Base-by-base conservation (phyloP, 768 basidiomycete genomes). In the Naematelia aurantialba region DNA sequence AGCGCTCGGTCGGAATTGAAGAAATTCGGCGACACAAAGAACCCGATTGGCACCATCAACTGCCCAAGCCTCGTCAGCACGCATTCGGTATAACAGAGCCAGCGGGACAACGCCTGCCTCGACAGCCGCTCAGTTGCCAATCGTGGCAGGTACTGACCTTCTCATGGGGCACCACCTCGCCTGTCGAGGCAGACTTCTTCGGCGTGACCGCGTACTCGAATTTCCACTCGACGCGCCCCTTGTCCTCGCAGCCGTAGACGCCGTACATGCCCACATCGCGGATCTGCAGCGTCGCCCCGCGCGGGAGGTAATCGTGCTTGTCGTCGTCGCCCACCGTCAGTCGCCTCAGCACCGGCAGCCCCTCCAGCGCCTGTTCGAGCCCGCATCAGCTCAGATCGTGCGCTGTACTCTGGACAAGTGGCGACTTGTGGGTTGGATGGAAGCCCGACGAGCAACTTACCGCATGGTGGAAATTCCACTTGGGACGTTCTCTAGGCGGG, bases 201-300 rank as follows among this genome's bases (percentile, higher is more conserved):
- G 89, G 85, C 42, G 83, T 82, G 10, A 92, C 87, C 29, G 85
- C 69, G 71, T 92, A 92, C 56, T 88, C 87, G 62, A 92, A 87
- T 56, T 83, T 83, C 91, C 90, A 91, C 22, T 79, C 78, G 17
- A 89, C 77, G 57, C 81, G 83, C 21, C 73, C 71, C 66, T 69
- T 55, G 13, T 80, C 77, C 72, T 91, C 90, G 27, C 78, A 79
- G 8, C 89, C 89, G 26, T 81, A 81, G 12, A 91, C 85, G 12
- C 82, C 82, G 74, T 89, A 91, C 5, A 89, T 84, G 0, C 89
- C 89, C 55, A 86, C 88, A 1, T 80, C 69, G 73, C 85, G 89
- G 60, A 89, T 78, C 47, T 79, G 79, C 46, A 92, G 81, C 29
- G 82, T 82, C 5, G 88, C 90, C 65, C 89, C 87, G 29, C 86